Evolutionary conservation across 2,329 filamentous ascomycete genomes (phyloP), one percentile per base, ranked within the genome.

Genomic region (Cordyceps pruinosa): DNA sequence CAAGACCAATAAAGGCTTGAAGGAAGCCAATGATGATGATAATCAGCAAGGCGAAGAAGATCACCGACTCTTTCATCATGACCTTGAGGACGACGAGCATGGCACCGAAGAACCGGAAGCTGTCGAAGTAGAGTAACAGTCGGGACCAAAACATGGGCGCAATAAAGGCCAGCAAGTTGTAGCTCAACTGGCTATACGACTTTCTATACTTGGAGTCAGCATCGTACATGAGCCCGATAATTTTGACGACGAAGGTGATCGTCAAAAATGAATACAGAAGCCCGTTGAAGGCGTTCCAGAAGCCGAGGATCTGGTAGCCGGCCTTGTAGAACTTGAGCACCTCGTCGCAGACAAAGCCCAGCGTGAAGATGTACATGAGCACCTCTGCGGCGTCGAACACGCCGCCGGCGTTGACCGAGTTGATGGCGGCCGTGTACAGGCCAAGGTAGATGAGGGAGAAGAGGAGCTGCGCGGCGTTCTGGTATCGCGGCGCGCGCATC

Each of bases 131-230:
- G 7, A 99, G 82, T 61, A 99, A 75, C 59, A 99, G 79, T 5
- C 94, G 88, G 68, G 86, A 88, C 93, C 94, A 99, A 72, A 99
- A 97, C 89, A 99, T 89, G 0, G 94, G 94, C 0, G 94, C 92
- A 3, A 87, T 86, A 70, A 97, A 96, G 10, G 94, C 91, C 25
- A 99, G 76, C 69, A 97, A 91, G 72, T 96, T 96, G 73, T 99
- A 99, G 68, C 88, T 92, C 21, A 97, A 75, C 58, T 83, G 79
- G 69, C 95, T 97, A 71, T 86, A 90, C 42, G 82, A 73, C 23
- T 73, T 70, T 35, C 90, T 82, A 5, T 56, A 46, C 3, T 65
- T 28, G 2, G 65, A 53, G 17, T 81, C 74, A 13, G 77, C 67
- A 0, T 75, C 68, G 61, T 93, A 83, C 9, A 79, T 80, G 10